Percentiles rank a stretch among this genome's conserved stretches.
Conservation (phyloP, 2,329 filamentous ascomycete genomes). For the Parastagonospora avenae region DNA sequence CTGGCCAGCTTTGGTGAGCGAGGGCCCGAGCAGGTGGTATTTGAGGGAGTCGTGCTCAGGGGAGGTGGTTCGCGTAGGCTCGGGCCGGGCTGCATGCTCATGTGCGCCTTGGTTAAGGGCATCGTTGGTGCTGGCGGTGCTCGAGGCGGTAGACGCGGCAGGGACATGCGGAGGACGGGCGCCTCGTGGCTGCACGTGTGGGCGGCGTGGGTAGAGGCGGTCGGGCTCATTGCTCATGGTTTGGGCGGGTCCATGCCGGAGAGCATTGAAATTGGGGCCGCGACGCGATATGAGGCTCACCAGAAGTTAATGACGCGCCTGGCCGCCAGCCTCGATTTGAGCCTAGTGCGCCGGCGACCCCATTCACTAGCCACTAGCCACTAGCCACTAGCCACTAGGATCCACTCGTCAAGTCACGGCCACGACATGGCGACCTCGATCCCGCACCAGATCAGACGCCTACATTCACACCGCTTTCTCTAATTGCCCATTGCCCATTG, state of each 20-base stretch:
- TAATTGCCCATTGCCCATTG: slow-evolving; percentile 14
- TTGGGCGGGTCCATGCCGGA: slow-evolving; percentile 21
- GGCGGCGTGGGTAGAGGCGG: slow-evolving; percentile 16
- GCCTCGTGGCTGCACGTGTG: slow-evolving; percentile 12
- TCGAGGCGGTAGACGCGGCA: slow-evolving; percentile 24
- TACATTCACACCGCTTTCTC: slow-evolving; percentile 5
- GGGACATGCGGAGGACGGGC: slow-evolving; percentile 16
- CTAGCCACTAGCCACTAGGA: too few relatives aligned
- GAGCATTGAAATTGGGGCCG: slow-evolving; percentile 7
- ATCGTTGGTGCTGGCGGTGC: background rate
- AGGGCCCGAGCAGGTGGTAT: slow-evolving; percentile 87
- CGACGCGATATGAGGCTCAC: slow-evolving; percentile 14
- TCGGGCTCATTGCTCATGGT: slow-evolving; percentile 31
- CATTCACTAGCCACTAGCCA: too few relatives aligned
- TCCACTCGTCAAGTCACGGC: slow-evolving; percentile 19
- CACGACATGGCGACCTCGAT: slow-evolving; percentile 8
- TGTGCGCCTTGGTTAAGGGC: background rate
- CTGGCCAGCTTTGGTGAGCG: slow-evolving; percentile 90
- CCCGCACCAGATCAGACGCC: slow-evolving; percentile 27
- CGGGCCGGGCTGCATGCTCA: slow-evolving; percentile 14
- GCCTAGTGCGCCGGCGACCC: slow-evolving; percentile 15
- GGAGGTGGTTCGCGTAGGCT: slow-evolving; percentile 19
- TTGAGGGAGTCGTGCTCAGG: slow-evolving; percentile 72
- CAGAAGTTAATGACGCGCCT: slow-evolving; percentile 26
- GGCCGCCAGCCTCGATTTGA: slow-evolving; percentile 12